Base-by-base conservation (phyloP, 352 stramenopile genomes). In the Phytophthora cactorum region DNA sequence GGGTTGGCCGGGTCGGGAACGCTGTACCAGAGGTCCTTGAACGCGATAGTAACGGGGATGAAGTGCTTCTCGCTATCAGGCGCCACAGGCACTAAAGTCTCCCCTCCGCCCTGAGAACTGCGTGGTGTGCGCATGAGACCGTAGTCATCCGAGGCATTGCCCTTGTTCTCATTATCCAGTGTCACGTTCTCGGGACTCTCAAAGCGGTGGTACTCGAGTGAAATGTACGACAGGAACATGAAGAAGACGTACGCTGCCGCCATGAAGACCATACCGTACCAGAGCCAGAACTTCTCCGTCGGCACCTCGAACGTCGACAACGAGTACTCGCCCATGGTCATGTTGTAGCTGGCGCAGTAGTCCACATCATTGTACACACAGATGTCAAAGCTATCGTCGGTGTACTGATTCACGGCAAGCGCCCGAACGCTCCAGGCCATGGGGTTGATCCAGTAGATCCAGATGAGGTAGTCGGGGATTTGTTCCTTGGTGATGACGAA, bases 381-480 rank as follows among this genome's bases (percentile, higher is more conserved):
- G 2, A 29, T 65, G 4, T 71, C 57, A 31, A 71, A 75, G 2
- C n/a, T 52, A 0, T 56, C 52, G 10, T 66, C 62, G 0, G 31
- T 62, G 52, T 75, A 75, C 46, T 75, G 62, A 5, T 75, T 75
- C 9, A 75, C 58, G 0, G 62, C 62, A 9, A 75, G 25, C 0
- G 59, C 66, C 2, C 60, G 66, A 6, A 70, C 32, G 1, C 53
- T 10, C 65, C 65, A 72, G 2, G 65, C 59, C 25, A 73, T 58
- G 4, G 59, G 66, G 7, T 73, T 63, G 9, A 73, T 65, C 66
- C 59, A 73, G 59, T 73, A 73, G 9, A 69, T 53, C 66, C 66
- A 74, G 25, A 74, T 74, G 4, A 75, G 49, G 41, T 72, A 75
- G 41, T 68, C 52, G 0, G 68, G 68, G 15, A 75, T 72, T 29